Conservation (phyloP, 169 alveolate genomes). For the Plasmodium falciparum region DNA sequence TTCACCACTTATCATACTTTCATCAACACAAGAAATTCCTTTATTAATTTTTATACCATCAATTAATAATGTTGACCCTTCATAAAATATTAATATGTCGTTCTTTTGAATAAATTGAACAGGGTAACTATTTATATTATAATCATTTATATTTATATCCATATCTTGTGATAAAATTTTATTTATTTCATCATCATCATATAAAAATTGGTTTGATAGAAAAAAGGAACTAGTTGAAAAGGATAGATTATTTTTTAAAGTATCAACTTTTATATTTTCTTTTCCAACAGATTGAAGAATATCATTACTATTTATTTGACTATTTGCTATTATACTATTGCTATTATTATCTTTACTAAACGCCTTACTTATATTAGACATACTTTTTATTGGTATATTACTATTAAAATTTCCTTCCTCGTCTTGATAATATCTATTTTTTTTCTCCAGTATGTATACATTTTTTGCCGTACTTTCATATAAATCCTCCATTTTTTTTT, state of each 20-base stretch:
- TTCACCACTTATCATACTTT: constrained; percentile 76
- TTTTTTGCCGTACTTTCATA: constrained; percentile 65
- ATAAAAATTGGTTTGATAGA: not conserved
- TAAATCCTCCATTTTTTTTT: constrained; percentile 58
- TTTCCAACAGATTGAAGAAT: too few species aligned
- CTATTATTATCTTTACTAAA: too few species aligned
- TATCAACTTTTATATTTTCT: too few species aligned
- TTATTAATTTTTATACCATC: constrained; percentile 69
- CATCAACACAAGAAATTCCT: constrained; percentile 54
- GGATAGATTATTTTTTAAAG: too few species aligned
- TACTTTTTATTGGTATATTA: too few species aligned
- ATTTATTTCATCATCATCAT: constrained; percentile 10
- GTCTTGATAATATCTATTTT: not conserved
- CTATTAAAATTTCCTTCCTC: too few species aligned
- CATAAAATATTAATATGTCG: constrained; percentile 59
- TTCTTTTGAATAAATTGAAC: constrained; percentile 61
- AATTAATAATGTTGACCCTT: constrained; percentile 59
- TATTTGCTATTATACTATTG: too few species aligned
- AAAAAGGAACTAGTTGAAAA: too few species aligned
- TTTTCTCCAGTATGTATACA: constrained; percentile 51
- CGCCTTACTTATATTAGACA: too few species aligned
- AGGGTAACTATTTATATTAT: constrained; percentile 52
- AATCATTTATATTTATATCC: constrained; percentile 62
- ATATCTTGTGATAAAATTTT: constrained; percentile 25
- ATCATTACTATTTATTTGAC: too few species aligned